Base-by-base conservation (phyloP, 208 protist species). In the Leptomonas pyrrhocoris region DNA sequence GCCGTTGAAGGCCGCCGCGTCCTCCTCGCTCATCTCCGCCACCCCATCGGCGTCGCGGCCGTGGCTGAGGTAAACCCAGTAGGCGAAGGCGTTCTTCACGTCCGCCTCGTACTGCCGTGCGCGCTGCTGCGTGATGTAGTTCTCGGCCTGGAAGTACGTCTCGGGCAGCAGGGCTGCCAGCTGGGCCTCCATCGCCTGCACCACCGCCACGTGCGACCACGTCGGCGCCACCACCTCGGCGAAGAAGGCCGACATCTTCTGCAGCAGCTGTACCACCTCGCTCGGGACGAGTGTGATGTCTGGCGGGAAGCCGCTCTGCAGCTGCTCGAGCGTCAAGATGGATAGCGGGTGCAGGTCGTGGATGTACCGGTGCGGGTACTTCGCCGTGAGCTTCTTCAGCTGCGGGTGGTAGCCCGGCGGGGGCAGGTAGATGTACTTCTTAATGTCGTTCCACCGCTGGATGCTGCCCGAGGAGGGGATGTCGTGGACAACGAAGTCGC, bases 391-490 rank as follows among this genome's bases (percentile, higher is more conserved):
- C 71, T 94, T 94, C 70, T 88, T 92, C 46, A 86, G 61, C 53
- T 75, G 60, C 42, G 79, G 62, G n/a, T 68, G 57, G 62, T 81
- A 78, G 50, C 77, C 82, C 13, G 84, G 77, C 31, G 84, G 84
- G 56, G 90, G 86, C 48, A 93, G 80, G 63, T 94, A 96, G 56
- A 93, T 88, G 81, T 94, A 96, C 74, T 95, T 95, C 65, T 92
- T 88, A 45, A 97, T 92, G 69, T 97, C 94, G 79, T 95, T 96
- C 87, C 89, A 97, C 19, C 94, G 90, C 69, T 96, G 86, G 55
- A 96, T 94, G 64, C 85, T 77, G 53, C 85, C 89, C 62, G 62
- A 70, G 15, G 67, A 68, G 0, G 90, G 89, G 49, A 97, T 85
- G 45, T 90, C 66, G 69, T 94, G 83, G 43, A 98, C 94, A 4